Evolutionary conservation across 768 basidiomycete genomes (phyloP).

Genomic region (Tephrocybe rancida): DNA sequence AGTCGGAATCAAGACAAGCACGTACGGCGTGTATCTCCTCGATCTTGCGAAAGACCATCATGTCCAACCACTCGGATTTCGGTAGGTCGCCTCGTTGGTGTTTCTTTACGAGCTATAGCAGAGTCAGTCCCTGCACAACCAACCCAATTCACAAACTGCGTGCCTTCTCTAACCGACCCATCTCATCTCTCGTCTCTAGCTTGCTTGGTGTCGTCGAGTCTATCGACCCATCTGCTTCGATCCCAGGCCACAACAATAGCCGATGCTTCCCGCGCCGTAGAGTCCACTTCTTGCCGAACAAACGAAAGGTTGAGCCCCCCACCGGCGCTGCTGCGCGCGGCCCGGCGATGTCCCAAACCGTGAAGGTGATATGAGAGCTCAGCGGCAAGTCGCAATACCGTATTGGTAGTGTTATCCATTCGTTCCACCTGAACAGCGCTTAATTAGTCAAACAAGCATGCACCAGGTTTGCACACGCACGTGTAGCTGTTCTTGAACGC

Average conservation of each 20-base stretch:
- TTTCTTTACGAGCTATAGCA: conserved; percentile 81
- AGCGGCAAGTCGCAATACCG: conserved; percentile 93
- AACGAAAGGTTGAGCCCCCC: conserved; percentile 86
- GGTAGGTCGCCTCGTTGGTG: conserved; percentile 93
- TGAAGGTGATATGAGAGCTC: conserved; percentile 87
- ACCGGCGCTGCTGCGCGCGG: conserved; percentile 80
- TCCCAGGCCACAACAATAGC: conserved; percentile 78
- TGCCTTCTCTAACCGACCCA: conserved; percentile 96
- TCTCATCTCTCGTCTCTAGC: conserved; percentile 79
- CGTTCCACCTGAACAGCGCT: conserved; percentile 68
- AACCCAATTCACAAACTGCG: no score
- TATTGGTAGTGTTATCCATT: conserved; percentile 91
- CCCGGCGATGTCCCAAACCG: conserved; percentile 94
- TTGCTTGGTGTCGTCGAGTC: conserved; percentile 91
- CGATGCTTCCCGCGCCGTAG: conserved; percentile 91
- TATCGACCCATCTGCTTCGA: conserved; percentile 83
- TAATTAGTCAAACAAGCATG: neutral
- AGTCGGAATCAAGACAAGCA: neutral
- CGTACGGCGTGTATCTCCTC: conserved; percentile 91
- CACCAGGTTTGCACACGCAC: conserved; percentile 41
- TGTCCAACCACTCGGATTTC: conserved; percentile 96
- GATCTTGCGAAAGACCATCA: conserved; percentile 91
- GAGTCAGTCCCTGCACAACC: no score
- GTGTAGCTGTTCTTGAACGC: conserved; percentile 83
- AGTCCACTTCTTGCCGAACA: conserved; percentile 96